A percentile compares a stretch with the other conserved stretches of the same genome.
Conservation (phyloP, 2,329 filamentous ascomycete genomes). For the Ophiostoma piceae region DNA sequence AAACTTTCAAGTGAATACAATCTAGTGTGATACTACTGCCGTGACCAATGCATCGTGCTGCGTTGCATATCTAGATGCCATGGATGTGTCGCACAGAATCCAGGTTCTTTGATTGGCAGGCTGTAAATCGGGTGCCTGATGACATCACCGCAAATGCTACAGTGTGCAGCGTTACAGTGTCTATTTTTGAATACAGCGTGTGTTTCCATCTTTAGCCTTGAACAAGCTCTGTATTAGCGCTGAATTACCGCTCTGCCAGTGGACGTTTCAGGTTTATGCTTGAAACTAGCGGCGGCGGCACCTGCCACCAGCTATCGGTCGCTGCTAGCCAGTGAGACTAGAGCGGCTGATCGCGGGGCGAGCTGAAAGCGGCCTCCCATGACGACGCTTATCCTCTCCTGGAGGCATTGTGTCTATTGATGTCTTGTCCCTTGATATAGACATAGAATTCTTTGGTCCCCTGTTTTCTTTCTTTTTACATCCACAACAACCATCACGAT, state of each 20-base stretch:
- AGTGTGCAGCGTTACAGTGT: not conserved
- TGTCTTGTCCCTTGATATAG: not conserved
- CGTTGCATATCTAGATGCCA: not conserved
- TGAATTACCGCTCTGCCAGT: not conserved
- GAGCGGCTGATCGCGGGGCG: slow-evolving; percentile 9
- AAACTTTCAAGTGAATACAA: not conserved
- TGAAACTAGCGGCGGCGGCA: slow-evolving; percentile 11
- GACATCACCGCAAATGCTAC: slow-evolving; percentile 3
- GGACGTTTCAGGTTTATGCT: slow-evolving; percentile 3
- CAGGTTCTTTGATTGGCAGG: not conserved
- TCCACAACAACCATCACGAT: not conserved
- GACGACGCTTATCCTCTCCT: not conserved
- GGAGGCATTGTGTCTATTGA: not conserved
- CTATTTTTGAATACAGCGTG: not conserved
- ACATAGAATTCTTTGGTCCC: not conserved
- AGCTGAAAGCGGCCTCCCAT: slow-evolving; percentile 14
- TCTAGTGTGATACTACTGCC: not conserved
- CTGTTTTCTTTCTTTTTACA: not conserved
- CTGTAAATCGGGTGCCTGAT: not conserved
- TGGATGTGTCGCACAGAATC: not conserved
- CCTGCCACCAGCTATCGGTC: not conserved
- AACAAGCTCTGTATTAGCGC: not conserved
- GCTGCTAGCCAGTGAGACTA: not conserved
- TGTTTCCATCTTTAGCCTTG: not conserved
- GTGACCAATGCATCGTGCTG: not conserved